These are phyloP conservation scores for Penicillium sp. DNA, from an alignment of 2,329 filamentous ascomycete species.

Conservation along the genomic window DNA sequence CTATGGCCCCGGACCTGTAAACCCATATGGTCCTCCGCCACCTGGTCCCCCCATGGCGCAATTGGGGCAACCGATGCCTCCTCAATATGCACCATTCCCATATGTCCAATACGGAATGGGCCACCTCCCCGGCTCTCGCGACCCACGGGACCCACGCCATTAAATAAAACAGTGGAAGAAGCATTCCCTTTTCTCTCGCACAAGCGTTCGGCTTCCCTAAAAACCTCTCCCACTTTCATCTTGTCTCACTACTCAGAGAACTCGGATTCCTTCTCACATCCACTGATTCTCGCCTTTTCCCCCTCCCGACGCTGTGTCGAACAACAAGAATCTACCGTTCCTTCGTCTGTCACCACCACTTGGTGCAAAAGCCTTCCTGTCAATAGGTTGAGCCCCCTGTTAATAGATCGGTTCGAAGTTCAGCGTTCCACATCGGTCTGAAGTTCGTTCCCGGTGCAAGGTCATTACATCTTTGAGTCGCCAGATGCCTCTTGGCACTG, in stretches of 20 bases:
- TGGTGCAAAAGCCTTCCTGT: background rate
- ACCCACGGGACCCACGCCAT: constrained; percentile 8
- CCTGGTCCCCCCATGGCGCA: constrained; percentile 13
- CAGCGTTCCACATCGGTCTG: background rate
- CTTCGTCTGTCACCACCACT: background rate
- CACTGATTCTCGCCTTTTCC: constrained; percentile 2
- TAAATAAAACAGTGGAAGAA: background rate
- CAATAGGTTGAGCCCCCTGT: background rate
- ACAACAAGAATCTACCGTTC: background rate
- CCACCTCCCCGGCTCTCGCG: constrained; percentile 20
- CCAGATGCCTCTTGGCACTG: background rate
- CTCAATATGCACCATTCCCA: constrained; percentile 33
- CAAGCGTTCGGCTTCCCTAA: no score
- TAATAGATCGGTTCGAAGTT: background rate
- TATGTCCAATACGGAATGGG: constrained; percentile 19
- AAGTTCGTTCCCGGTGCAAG: background rate
- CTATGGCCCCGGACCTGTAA: constrained; percentile 13
- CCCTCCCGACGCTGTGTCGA: background rate
- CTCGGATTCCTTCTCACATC: background rate
- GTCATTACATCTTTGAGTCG: constrained; percentile 3
- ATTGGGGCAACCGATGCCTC: constrained; percentile 18
- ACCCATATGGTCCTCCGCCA: constrained; percentile 16
- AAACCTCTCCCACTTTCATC: background rate
- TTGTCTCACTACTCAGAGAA: background rate
- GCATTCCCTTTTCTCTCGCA: constrained; percentile 7